phyloP scores from a whole-genome alignment of 1,284 basidiomycete species.

The Inonotus hispidus region DNA sequence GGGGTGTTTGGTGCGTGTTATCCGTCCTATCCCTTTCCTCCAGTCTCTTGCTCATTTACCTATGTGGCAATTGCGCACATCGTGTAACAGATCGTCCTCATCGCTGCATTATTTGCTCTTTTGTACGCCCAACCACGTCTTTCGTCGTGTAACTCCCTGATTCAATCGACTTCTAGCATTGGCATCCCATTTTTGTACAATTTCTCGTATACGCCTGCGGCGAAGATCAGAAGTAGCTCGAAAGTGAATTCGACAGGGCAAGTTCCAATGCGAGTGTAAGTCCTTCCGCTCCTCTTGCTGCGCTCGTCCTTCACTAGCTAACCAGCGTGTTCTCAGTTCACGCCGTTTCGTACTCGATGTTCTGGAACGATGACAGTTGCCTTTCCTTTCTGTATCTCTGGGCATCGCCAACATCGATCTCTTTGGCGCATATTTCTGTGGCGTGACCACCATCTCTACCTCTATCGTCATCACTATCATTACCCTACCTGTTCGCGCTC shows the following conservation, averaged over 20 bases:
- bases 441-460: too few species aligned
- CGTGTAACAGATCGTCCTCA: background rate
- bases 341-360: background rate
- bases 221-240: constrained; percentile 34
- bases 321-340: background rate
- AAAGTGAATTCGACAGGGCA: constrained; percentile 44
- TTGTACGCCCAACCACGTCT: background rate
- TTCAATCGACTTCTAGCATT: constrained; percentile 22
- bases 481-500: background rate
- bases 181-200: constrained; percentile 44
- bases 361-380: too few species aligned
- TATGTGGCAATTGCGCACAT: background rate
- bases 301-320: background rate
- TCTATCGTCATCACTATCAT: too few species aligned
- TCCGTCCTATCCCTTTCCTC: constrained; percentile 24
- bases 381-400: too few species aligned
- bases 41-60: background rate
- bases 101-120: background rate
- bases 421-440: too few species aligned
- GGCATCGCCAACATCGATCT: too few species aligned
- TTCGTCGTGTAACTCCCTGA: background rate
- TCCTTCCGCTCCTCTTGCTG: background rate
- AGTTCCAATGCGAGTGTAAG: constrained; percentile 7
- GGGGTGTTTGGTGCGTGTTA: constrained; percentile 32
- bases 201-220: constrained; percentile 25